Base-by-base conservation (phyloP, 2,329 filamentous ascomycete genomes). In the Septoria linicola region DNA sequence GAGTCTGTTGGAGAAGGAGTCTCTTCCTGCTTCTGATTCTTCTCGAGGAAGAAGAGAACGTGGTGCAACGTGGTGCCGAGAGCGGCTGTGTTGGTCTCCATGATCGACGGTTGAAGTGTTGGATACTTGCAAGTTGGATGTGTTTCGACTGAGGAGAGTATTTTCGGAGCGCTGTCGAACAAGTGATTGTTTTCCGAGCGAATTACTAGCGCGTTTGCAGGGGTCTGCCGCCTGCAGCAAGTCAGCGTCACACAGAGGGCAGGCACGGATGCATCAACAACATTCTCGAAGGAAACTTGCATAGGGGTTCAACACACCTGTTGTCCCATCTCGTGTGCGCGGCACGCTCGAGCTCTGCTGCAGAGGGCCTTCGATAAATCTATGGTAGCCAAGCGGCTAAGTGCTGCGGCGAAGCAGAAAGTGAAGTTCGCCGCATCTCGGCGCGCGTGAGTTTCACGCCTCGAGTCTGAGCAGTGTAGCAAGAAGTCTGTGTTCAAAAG, bases 11-110 rank as follows among this genome's bases (percentile, higher is more conserved):
- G 35, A 2, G 44, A 40, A 3, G 20, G 35, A 13, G 20, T 31
- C 13, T 39, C 10, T 23, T 40, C 44, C 35, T 47, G 44, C 16
- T 19, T 13, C 32, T 46, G 13, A 20, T 32, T 25, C 17, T 32
- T 35, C 25, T 51, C 17, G 43, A 56, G 25, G 49, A 60, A 60
- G 55, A 61, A 61, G 53, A 57, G 55, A 25, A 61, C 49, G 31
- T 61, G 59, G 13, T 49, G 19, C 39, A 59, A 47, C 21, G 44
- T 31, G 20, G 21, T 48, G 30, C 40, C 23, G 40, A 42, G 21
- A 19, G 39, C 36, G 16, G 41, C 11, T 30, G 14, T 40, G 14
- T 40, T 27, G 25, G 25, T 17, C 20, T 49, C 41, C 27, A 41
- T 40, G 41, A 25, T 23, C 11, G 10, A 25, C 16, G n/a, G 4